Base-by-base conservation (phyloP, 2,329 filamentous ascomycete species). In the Arthrobotrys megalospora region DNA sequence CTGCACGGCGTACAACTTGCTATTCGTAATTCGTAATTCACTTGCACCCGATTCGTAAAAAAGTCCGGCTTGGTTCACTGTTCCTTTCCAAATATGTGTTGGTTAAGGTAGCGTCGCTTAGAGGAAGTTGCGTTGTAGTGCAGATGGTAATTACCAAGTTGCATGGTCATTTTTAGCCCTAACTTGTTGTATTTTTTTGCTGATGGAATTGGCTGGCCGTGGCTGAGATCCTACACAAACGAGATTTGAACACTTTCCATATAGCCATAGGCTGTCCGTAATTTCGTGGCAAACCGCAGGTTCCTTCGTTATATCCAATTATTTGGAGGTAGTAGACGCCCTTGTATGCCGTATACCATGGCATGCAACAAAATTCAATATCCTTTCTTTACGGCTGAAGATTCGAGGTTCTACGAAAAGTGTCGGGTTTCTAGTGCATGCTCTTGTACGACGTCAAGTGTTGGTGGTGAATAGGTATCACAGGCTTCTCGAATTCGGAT, bases 231-330 rank as follows among this genome's bases (percentile, higher is more conserved):
- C 11, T 16, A 52, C 48, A 34, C 21, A 34, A 34, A 34, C 14
- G 12, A 34, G 21, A 52, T 52, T 52, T 52, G 48, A 34, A 52
- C 24, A 21, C 6, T 34, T 52, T n/a, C n/a, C n/a, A n/a, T n/a
- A n/a, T n/a, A n/a, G n/a, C n/a, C 14, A 53, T 34, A 53, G 14
- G 50, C 14, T 53, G 24, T 38, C 52, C 52, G 34, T 58, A 38
- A 58, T 58, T 38, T 58, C 52, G 52, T 58, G 52, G 52, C 19
- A 58, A 58, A 21, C 14, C 52, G 52, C 52, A 58, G 36, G 7
- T 2, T 16, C 24, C 16, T 4, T 28, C 4, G n/a, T 28, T 19
- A 38, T 38, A 58, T 38, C 52, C 28, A 58, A 58, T 58, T 28
- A n/a, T 12, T 12, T 36, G 16, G 32, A 11, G n/a, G 14, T 52